phyloP scores from a whole-genome alignment of 495 filamentous ascomycete genomes.

The Xylaria curta region DNA sequence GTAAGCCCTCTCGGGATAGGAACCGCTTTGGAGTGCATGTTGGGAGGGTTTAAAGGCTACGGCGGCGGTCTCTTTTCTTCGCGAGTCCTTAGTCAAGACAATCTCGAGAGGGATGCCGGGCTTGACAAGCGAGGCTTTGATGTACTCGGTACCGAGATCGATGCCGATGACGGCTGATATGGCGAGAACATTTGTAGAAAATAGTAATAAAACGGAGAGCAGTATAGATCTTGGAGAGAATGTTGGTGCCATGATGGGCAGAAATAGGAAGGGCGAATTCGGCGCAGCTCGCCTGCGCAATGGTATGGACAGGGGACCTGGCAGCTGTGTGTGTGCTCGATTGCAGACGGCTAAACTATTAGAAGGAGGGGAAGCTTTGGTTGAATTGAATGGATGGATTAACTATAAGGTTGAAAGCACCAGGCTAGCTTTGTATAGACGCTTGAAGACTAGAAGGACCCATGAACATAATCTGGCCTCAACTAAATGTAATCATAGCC shows the following conservation, averaged over 20 bases:
- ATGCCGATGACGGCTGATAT: slow-evolving; percentile 82
- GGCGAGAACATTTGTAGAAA: slow-evolving; percentile 57
- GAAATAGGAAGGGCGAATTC: slow-evolving; percentile 29
- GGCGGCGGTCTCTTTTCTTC: slow-evolving; percentile 91
- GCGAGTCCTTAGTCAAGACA: slow-evolving; percentile 97
- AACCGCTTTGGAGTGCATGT: slow-evolving; percentile 60
- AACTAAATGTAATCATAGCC: slow-evolving; percentile 28
- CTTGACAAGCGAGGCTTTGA: slow-evolving; percentile 96
- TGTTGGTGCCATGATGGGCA: slow-evolving; percentile 51
- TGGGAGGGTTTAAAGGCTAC: slow-evolving; percentile 89
- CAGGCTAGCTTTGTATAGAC: slow-evolving; percentile 30
- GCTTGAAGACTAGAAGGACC: slow-evolving; percentile 20
- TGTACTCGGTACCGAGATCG: slow-evolving; percentile 95
- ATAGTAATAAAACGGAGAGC: slow-evolving; percentile 55
- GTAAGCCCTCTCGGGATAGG: slow-evolving; percentile 88
- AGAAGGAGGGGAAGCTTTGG: not conserved
- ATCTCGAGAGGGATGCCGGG: slow-evolving; percentile 98
- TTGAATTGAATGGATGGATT: not conserved
- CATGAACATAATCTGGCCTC: slow-evolving; percentile 40
- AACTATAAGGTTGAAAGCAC: not conserved
- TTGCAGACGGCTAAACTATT: slow-evolving; percentile 22
- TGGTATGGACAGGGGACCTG: slow-evolving; percentile 24
- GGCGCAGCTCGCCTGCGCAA: slow-evolving; percentile 36
- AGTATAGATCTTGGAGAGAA: slow-evolving; percentile 53
- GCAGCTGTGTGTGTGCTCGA: slow-evolving; percentile 27